Base-by-base conservation (phyloP, 2,329 filamentous ascomycete species). In the Sporothrix pseudoabietina region DNA sequence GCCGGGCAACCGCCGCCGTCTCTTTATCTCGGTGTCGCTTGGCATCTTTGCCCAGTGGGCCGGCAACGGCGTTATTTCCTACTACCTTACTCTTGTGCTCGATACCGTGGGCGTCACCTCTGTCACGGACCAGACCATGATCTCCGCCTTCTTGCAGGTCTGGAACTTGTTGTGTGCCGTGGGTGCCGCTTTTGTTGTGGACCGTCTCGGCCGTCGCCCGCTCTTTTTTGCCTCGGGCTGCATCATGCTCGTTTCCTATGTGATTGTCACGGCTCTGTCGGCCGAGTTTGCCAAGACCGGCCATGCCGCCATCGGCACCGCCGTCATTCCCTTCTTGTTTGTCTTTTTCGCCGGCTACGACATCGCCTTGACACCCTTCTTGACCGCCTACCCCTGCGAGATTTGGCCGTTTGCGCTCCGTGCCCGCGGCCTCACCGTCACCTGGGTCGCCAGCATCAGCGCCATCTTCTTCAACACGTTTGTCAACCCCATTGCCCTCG, bases 351-450 rank as follows among this genome's bases (percentile, higher is more conserved):
- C 78, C 65, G 74, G 75, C 19, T 78, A 78, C 79, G 81, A 82
- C 76, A 76, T 83, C 54, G 59, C 32, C 59, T 81, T 80, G 79
- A 80, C 80, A 44, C 80, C 81, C 70, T 77, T 85, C 39, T 78
- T 83, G 35, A 80, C 84, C 47, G 81, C 80, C 22, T 86, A 85
- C 77, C 79, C 80, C 22, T 81, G 82, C 71, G 84, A 86, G 77
- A 84, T 86, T 73, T 77, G 84, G 16, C 82, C 82, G 0, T 83
- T 79, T 74, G 77, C 78, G 16, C 77, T 83, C 10, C 81, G 82
- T 7, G 77, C 80, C 22, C 79, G 79, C 71, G 82, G 80, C 3
- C 75, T 74, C 68, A 79, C 69, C 76, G 79, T 78, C 44, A 73
- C 78, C 14, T 77, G 78, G 54, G 12, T 68, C 10, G 76, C 77